Evolutionary conservation across 2,329 filamentous ascomycete species (phyloP), one percentile per base, ranked within the genome.

Genomic region (Sporothrix brunneoviolacea): DNA sequence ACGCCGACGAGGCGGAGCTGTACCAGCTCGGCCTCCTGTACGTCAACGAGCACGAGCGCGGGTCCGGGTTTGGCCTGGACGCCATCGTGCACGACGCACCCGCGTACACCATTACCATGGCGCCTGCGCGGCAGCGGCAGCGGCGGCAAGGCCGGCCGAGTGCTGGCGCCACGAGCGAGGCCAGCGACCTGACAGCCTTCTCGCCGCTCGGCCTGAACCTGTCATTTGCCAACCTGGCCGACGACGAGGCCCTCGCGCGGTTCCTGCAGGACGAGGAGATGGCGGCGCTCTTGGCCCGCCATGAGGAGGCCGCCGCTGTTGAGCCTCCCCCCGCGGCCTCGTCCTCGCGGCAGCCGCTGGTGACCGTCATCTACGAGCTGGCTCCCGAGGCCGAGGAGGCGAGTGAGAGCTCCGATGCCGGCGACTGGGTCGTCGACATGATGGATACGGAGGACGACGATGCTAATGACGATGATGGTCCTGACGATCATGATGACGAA

Each of bases 11-110:
- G 36, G 63, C 60, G 16, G 61, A 70, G 37, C 65, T 74, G 24
- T 75, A 74, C 55, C 64, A 65, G 24, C 61, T 72, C 54, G 72
- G 71, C 2, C 57, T 75, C 44, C 62, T 75, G 15, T 74, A 74
- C 57, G 70, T 73, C 30, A 63, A 72, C 18, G 65, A 66, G 48
- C 61, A 69, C 36, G 59, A 64, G 41, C 56, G 63, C 5, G 64
- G 64, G 10, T 55, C 56, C 9, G 64, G 61, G 4, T 71, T 75
- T 57, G 61, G 60, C 50, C 62, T 74, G 27, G 67, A 68, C 52
- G 63, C 61, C 51, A 71, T 73, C 51, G 61, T 58, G 40, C 66
- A 65, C 40, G 61, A 63, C 16, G 68, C 66, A 43, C 68, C 69
- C 0, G 55, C 63, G 30, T 72, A 71, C 55, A 63, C 64, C 4